Percentiles rank a stretch among this genome's conserved stretches.
Conservation (phyloP, 2,329 filamentous ascomycete species). For the Microdochium trichocladiopsis region DNA sequence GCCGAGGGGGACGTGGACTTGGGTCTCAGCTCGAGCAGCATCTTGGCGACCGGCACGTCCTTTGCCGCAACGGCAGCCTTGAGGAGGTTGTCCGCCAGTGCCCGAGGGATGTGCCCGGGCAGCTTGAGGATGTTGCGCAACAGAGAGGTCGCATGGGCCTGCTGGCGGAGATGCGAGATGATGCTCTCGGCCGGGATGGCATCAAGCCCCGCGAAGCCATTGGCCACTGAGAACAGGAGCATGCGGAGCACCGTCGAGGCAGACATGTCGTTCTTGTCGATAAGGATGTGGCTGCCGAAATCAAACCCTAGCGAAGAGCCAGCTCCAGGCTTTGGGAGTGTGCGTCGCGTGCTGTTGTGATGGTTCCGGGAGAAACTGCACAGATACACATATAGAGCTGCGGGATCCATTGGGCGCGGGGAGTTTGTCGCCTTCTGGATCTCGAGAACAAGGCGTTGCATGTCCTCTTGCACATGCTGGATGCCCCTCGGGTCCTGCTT, state of each 20-base stretch:
- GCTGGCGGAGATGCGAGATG: background rate
- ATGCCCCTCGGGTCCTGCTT: background rate
- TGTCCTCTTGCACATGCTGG: background rate
- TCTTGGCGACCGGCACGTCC: background rate
- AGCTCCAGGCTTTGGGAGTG: background rate
- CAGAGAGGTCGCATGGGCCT: background rate
- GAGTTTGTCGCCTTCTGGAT: background rate
- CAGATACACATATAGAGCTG: background rate
- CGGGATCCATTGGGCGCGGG: background rate
- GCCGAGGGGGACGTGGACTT: too few species aligned
- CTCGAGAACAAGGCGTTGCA: background rate
- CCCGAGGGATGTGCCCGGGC: background rate
- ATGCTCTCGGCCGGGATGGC: background rate
- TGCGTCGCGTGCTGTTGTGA: background rate
- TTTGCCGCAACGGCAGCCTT: background rate
- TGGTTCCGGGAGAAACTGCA: background rate
- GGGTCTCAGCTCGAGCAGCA: background rate
- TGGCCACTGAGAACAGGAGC: background rate
- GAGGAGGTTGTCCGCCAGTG: background rate
- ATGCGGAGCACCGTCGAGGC: background rate
- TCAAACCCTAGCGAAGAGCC: too few species aligned
- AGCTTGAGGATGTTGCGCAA: background rate
- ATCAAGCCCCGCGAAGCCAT: background rate
- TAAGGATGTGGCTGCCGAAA: background rate
- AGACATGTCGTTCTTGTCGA: constrained; percentile 1